phyloP scores from a whole-genome alignment of 2,329 filamentous ascomycete genomes.

The Sordariomycetes sp. region DNA sequence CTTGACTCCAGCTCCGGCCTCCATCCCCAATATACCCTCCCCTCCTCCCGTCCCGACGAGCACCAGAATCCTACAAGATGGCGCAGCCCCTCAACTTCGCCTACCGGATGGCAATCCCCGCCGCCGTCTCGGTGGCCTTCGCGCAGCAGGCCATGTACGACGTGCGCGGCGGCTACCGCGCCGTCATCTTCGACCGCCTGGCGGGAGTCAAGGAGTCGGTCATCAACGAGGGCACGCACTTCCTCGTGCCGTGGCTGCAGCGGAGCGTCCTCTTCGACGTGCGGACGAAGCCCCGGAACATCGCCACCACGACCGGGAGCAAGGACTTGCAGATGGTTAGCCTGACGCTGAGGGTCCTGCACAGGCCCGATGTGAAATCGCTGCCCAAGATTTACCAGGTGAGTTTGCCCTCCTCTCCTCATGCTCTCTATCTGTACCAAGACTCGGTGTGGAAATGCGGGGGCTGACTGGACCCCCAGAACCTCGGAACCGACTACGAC shows the following conservation, averaged over 20 bases:
- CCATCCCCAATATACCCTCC: neutral
- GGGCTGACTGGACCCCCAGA: constrained; percentile 38
- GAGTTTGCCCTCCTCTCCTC: constrained; percentile 8
- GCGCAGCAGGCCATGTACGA: constrained; percentile 84
- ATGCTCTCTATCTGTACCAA: neutral
- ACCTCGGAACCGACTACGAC: constrained; percentile 95
- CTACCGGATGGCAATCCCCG: constrained; percentile 63
- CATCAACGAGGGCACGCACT: constrained; percentile 93
- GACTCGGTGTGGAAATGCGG: neutral
- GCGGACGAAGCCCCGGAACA: constrained; percentile 92
- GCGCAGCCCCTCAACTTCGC: constrained; percentile 37
- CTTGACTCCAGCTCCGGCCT: neutral
- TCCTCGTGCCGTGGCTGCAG: constrained; percentile 92
- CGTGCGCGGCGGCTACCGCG: constrained; percentile 86
- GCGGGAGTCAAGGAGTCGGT: constrained; percentile 88
- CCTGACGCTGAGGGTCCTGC: constrained; percentile 88
- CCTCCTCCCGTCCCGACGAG: neutral
- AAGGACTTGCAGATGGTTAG: constrained; percentile 99
- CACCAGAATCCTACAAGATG: constrained; percentile 5
- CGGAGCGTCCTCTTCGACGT: constrained; percentile 93
- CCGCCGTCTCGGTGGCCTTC: constrained; percentile 55
- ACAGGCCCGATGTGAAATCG: constrained; percentile 84
- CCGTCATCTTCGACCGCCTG: constrained; percentile 95
- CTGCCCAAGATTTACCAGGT: constrained; percentile 99
- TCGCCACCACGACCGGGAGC: constrained; percentile 92